These are phyloP conservation scores for Cordyceps javanica DNA, from an alignment of 2,329 filamentous ascomycete species.

Conservation along the genomic window DNA sequence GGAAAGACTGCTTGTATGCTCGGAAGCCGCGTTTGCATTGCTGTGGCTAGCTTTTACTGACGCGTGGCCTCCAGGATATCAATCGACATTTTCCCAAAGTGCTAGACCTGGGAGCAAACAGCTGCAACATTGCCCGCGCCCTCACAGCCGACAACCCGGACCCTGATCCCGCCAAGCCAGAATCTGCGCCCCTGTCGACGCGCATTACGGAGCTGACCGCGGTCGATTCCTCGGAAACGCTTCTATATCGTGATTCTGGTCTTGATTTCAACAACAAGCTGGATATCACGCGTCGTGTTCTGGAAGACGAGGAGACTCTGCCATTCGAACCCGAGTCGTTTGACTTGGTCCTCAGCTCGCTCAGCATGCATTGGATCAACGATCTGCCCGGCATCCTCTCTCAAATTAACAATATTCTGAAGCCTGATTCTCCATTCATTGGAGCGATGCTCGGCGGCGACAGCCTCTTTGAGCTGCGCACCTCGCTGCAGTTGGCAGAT, in stretches of 20 bases:
- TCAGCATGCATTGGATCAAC: slow-evolving; percentile 96
- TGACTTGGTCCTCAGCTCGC: slow-evolving; percentile 81
- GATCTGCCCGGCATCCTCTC: slow-evolving; percentile 79
- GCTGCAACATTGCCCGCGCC: slow-evolving; percentile 85
- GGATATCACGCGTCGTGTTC: slow-evolving; percentile 65
- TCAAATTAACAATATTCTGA: slow-evolving; percentile 80
- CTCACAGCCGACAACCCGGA: slow-evolving; percentile 67
- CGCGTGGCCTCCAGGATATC: slow-evolving; percentile 60
- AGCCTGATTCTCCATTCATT: slow-evolving; percentile 86
- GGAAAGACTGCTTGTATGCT: slow-evolving; percentile 69
- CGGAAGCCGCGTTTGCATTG: background rate
- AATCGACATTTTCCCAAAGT: slow-evolving; percentile 79
- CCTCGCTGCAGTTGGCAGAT: slow-evolving; percentile 87
- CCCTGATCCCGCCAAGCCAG: slow-evolving; percentile 47
- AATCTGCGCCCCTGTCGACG: slow-evolving; percentile 59
- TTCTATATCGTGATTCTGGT: slow-evolving; percentile 75
- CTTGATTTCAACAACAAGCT: slow-evolving; percentile 70
- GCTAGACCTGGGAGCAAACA: slow-evolving; percentile 90
- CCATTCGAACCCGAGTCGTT: slow-evolving; percentile 73
- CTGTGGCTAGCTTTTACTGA: background rate
- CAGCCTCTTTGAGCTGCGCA: slow-evolving; percentile 86
- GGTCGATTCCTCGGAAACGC: slow-evolving; percentile 69
- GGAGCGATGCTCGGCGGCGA: slow-evolving; percentile 96
- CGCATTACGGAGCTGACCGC: slow-evolving; percentile 71
- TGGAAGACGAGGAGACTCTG: slow-evolving; percentile 67